Base-by-base conservation (phyloP, 1,139 yeast genomes). In the Zhuliangozyma parablackwelliae region DNA sequence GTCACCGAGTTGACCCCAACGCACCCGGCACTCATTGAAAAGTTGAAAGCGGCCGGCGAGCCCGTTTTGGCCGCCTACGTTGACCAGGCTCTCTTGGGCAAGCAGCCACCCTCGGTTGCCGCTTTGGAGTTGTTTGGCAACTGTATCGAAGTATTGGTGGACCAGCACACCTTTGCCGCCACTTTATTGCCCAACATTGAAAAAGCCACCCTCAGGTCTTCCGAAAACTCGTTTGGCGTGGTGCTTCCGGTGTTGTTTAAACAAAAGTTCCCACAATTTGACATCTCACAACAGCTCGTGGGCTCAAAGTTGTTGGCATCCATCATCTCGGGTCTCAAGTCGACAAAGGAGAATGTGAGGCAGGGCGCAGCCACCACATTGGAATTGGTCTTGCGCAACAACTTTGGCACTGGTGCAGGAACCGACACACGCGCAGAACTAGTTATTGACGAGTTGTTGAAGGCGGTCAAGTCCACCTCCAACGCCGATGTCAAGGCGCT, bases 201-300 rank as follows among this genome's bases (percentile, higher is more conserved):
- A 47, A 89, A 86, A 54, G 76, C 94, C 1, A 71, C 84, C 35
- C 68, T 92, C 51, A 76, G 97, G 56, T 80, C 96, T 3, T 85
- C 97, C 0, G 97, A 89, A 54, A 61, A 69, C 28, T 75, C 88
- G 0, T 74, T 86, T 45, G 71, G 72, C 7, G 51, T 65, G 26
- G 60, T 82, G 11, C 53, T 78, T 16, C 81, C 83, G 0, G 61
- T 68, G 2, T 53, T 86, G 21, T 63, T 80, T 35, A 39, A 48
- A 3, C 26, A 9, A 10, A 55, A 65, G 26, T 43, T 80, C 11
- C 43, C 65, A 5, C 3, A 7, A 7, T 2, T 26, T 2, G 12
- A 10, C 11, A 6, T 26, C 3, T 10, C 11, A 6, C 5, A 8
- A 7, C 11, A 8, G 4, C 11, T 26, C 28, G 10, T 7, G 28